A percentile compares a stretch with the other conserved stretches of the same genome.
These are phyloP conservation scores for Ceratocystis eucalypticola DNA, from an alignment of 2,329 filamentous ascomycete genomes.

Conservation along the genomic window DNA sequence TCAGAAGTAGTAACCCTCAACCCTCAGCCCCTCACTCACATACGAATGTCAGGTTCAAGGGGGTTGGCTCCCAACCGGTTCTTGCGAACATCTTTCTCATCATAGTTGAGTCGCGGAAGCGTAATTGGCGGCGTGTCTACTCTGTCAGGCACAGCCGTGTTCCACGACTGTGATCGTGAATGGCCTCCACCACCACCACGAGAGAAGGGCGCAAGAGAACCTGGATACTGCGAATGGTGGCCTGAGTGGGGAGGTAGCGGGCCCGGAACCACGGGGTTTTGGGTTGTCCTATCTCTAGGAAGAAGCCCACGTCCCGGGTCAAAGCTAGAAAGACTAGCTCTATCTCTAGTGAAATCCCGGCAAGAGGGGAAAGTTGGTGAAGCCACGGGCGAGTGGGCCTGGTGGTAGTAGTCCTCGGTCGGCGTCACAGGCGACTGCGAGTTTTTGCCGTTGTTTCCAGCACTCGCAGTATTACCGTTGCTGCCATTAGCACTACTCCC, in stretches of 20 bases:
- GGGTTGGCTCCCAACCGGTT: slow-evolving; percentile 2
- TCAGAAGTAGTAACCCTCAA: background rate
- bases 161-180: slow-evolving; percentile 17
- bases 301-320: slow-evolving; percentile 11
- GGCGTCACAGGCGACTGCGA: slow-evolving; percentile 17
- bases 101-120: slow-evolving; percentile 9
- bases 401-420: slow-evolving; percentile 15
- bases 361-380: slow-evolving; percentile 11
- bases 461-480: background rate
- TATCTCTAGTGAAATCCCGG: slow-evolving; percentile 10
- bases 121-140: slow-evolving; percentile 1
- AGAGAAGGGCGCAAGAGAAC: slow-evolving; percentile 5
- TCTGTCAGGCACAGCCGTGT: slow-evolving; percentile 5
- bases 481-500: background rate
- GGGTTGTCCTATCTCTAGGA: background rate
- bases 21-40: slow-evolving; percentile 8
- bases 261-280: background rate
- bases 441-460: slow-evolving; percentile 14
- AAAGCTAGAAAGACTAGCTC: slow-evolving; percentile 18
- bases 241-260: background rate
- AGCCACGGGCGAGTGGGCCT: slow-evolving; percentile 12
- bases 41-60: slow-evolving; percentile 14
- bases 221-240: background rate
- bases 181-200: slow-evolving; percentile 8
- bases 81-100: slow-evolving; percentile 9